phyloP scores from a whole-genome alignment of 495 filamentous ascomycete genomes.

The Letharia lupina region DNA sequence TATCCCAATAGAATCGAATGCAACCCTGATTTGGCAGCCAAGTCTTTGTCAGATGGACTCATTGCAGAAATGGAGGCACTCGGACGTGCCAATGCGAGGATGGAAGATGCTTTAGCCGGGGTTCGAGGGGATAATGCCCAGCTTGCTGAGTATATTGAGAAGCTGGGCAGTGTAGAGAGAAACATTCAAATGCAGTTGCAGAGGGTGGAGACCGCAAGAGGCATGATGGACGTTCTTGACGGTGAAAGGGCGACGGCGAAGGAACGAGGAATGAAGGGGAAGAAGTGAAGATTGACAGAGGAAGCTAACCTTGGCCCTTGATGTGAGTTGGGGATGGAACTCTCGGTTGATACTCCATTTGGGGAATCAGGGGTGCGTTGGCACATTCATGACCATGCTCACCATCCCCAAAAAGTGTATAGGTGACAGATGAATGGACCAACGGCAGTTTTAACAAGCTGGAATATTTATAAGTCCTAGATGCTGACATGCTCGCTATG shows the following conservation, averaged over 20 bases:
- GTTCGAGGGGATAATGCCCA: slow-evolving; percentile 10
- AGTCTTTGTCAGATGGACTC: neutral
- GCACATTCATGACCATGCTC: neutral
- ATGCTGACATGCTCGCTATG: no score
- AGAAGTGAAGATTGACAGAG: neutral
- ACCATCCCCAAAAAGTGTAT: neutral
- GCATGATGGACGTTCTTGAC: neutral
- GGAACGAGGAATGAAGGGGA: neutral
- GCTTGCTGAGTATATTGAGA: slow-evolving; percentile 7
- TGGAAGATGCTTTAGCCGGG: slow-evolving; percentile 9
- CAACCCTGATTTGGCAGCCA: neutral
- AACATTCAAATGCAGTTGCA: slow-evolving; percentile 2
- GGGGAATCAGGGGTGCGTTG: neutral
- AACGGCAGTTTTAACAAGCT: neutral
- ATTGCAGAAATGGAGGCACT: slow-evolving; percentile 7
- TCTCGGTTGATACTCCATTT: neutral
- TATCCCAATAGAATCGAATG: neutral
- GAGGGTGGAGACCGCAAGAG: neutral
- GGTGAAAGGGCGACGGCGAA: neutral
- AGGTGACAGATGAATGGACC: neutral
- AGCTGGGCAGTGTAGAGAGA: slow-evolving; percentile 4
- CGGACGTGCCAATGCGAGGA: slow-evolving; percentile 1
- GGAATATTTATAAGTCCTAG: no score
- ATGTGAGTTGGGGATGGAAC: neutral
- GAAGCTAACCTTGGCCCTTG: neutral